Conservation (phyloP, 2,329 filamentous ascomycete genomes). For the Orbilia quercus region DNA sequence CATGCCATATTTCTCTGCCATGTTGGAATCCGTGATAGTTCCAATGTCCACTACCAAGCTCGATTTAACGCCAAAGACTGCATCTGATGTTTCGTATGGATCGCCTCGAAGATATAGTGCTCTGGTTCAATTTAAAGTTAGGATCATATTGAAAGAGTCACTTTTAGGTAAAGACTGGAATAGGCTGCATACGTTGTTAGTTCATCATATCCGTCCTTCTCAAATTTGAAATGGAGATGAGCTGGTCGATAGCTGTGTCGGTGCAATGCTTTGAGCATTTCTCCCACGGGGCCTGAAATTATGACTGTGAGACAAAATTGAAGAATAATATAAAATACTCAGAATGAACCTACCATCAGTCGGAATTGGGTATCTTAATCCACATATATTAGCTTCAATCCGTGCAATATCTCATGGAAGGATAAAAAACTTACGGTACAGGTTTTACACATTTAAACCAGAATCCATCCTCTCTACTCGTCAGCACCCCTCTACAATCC, state of each 20-base stretch:
- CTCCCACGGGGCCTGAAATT: conserved; percentile 72
- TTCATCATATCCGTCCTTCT: conserved; percentile 80
- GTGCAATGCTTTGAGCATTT: conserved; percentile 73
- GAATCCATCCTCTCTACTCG: conserved; percentile 77
- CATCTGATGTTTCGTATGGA: conserved; percentile 83
- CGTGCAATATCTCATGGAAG: no score
- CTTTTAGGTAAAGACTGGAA: conserved; percentile 1
- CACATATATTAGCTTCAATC: conserved; percentile 72
- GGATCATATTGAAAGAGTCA: conserved; percentile 4
- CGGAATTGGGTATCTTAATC: conserved; percentile 45
- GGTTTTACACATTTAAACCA: conserved; percentile 88
- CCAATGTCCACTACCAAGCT: conserved; percentile 76
- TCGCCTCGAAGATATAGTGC: conserved; percentile 81
- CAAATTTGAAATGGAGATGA: conserved; percentile 91
- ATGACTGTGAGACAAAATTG: background rate
- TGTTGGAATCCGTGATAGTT: conserved; percentile 67
- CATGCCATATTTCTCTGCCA: conserved; percentile 73
- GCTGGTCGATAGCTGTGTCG: conserved; percentile 81
- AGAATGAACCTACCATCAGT: conserved; percentile 32
- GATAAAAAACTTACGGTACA: conserved; percentile 75
- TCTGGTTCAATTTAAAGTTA: conserved; percentile 11
- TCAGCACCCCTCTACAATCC: conserved; percentile 78
- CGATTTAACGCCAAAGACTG: conserved; percentile 87
- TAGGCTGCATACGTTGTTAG: conserved; percentile 77
- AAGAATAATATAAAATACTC: background rate